Base-by-base conservation (phyloP, 2,329 filamentous ascomycete genomes). In the Penicillium sp. region DNA sequence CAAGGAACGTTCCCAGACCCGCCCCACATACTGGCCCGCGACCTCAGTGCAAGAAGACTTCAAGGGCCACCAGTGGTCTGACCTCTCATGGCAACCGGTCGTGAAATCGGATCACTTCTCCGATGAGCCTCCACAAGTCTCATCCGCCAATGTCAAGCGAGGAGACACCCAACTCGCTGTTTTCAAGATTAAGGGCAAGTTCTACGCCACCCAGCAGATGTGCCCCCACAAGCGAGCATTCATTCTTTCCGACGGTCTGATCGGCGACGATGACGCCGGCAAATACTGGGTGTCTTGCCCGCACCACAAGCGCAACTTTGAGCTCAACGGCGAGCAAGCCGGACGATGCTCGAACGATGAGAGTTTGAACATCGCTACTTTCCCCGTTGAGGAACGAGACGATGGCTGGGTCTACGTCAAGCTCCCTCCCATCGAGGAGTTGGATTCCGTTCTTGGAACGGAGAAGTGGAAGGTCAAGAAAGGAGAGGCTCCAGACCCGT, bases 181-280 rank as follows among this genome's bases (percentile, higher is more conserved):
- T 57, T 97, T 93, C 86, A 91, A 92, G 70, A 85, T 96, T 64
- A 86, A 87, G 58, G 92, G 92, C 22, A 86, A 85, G 58, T 96
- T 89, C 82, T 94, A 94, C 76, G 91, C 91, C 61, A 91, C 90
- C 15, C 93, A 97, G 80, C 92, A 97, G 75, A 97, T 97, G 93
- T 97, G 93, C 75, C 93, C 93, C 10, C 92, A 96, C 80, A 95
- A 94, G 79, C 89, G 92, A 12, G 89, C 92, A 0, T 97, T 97
- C 72, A 89, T 93, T n/a, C 86, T 97, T 28, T 90, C 90, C 0
- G 93, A 97, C 74, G 92, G 92, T 1, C 81, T 97, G 9, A 85
- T 97, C 51, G 93, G 93, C 44, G 89, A 80, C 51, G 75, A 79
- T 51, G 71, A 80, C 62, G 76, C 82, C 49, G 83, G 86, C 64